Percentiles rank a stretch among this genome's conserved stretches.
Conservation (phyloP, 2,329 filamentous ascomycete genomes). For the Epichloe hybrida region DNA sequence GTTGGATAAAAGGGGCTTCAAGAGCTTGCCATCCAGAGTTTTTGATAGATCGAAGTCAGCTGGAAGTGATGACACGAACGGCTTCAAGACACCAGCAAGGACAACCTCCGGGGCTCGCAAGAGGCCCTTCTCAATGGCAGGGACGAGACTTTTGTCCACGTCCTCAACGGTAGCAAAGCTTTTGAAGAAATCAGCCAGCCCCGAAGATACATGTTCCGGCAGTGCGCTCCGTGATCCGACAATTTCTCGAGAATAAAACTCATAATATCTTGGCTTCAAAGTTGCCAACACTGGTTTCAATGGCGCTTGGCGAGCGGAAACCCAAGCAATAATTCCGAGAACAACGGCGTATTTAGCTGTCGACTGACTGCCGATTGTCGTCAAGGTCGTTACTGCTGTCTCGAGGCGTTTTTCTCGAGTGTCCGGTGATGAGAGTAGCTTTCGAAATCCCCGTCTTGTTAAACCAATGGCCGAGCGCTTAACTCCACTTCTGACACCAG, state of each 20-base stretch:
- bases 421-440: conserved; percentile 47
- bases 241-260: conserved; percentile 77
- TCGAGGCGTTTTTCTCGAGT: conserved; percentile 45
- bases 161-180: conserved; percentile 63
- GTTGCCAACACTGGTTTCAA: conserved; percentile 47
- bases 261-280: conserved; percentile 59
- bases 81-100: conserved; percentile 62
- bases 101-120: conserved; percentile 84
- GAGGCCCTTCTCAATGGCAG: conserved; percentile 76
- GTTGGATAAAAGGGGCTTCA: conserved; percentile 82
- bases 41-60: conserved; percentile 62
- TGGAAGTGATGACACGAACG: conserved; percentile 59
- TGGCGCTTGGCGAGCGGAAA: conserved; percentile 58
- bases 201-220: conserved; percentile 56
- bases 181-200: conserved; percentile 69
- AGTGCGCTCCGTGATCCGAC: conserved; percentile 63
- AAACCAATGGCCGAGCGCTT: conserved; percentile 62
- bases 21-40: conserved; percentile 53
- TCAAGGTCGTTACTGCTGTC: conserved; percentile 51
- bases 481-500: conserved; percentile 49
- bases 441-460: conserved; percentile 67
- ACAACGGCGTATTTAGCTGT: conserved; percentile 60
- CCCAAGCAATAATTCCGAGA: conserved; percentile 76
- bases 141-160: conserved; percentile 60
- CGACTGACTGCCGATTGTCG: conserved; percentile 51